Conservation (phyloP, 2,329 filamentous ascomycete species). For the Phyllosticta ampelicida region DNA sequence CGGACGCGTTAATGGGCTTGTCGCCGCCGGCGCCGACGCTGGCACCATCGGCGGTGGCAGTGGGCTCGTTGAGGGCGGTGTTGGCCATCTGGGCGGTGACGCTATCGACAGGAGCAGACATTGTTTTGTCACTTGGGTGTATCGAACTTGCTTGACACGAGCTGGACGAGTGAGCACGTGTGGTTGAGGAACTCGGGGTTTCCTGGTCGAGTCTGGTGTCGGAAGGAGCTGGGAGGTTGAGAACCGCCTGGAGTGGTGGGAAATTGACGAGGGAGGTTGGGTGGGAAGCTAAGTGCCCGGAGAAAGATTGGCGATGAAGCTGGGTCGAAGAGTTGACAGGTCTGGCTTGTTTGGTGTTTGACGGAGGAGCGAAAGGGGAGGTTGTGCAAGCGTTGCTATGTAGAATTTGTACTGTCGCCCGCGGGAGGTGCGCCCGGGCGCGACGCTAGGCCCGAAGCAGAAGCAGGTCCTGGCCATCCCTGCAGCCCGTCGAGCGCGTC, state of each 20-base stretch:
- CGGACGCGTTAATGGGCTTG: slow-evolving; percentile 61
- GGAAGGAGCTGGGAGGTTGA: slow-evolving; percentile 27
- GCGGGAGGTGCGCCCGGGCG: slow-evolving; percentile 9
- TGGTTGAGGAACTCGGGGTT: slow-evolving; percentile 32
- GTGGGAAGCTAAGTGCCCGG: slow-evolving; percentile 41
- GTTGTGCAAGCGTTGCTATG: slow-evolving; percentile 9
- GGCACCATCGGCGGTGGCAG: slow-evolving; percentile 46
- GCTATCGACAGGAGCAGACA: slow-evolving; percentile 78
- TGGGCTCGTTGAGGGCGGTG: slow-evolving; percentile 50
- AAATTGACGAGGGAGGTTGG: slow-evolving; percentile 42
- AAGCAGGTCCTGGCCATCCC: neutral
- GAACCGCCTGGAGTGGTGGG: slow-evolving; percentile 38
- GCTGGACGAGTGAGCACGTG: slow-evolving; percentile 13
- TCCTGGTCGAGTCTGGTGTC: slow-evolving; percentile 28
- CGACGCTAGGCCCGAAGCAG: slow-evolving; percentile 2
- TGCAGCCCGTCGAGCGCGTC: neutral
- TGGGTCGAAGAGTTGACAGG: slow-evolving; percentile 2
- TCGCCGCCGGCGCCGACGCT: slow-evolving; percentile 35
- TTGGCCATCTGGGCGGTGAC: slow-evolving; percentile 61
- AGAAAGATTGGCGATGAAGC: slow-evolving; percentile 13
- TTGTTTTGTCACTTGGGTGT: slow-evolving; percentile 51
- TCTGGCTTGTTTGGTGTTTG: slow-evolving; percentile 12
- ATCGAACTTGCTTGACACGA: slow-evolving; percentile 38
- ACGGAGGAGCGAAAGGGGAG: slow-evolving; percentile 11
- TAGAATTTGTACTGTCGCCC: slow-evolving; percentile 9